These are phyloP conservation scores for Aethionema arabicum DNA, from an alignment of 345 rosid species.

Conservation along the genomic window DNA sequence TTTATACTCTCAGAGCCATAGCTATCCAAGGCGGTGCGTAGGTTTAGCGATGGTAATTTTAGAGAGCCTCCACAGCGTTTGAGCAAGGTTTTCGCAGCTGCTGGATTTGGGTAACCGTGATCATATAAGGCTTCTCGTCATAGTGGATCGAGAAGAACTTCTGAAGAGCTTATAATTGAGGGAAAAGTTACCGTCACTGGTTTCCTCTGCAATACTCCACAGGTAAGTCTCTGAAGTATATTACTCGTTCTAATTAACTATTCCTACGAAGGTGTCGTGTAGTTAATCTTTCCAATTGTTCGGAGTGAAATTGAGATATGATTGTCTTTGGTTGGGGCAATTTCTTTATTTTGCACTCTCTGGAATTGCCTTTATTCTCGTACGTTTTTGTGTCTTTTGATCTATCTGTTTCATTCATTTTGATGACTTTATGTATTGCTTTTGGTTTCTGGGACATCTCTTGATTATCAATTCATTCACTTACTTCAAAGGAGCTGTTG, in stretches of 20 bases:
- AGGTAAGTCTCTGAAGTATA: conserved; percentile 42
- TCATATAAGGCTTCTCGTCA: neutral
- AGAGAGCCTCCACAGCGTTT: conserved; percentile 75
- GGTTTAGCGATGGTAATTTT: conserved; percentile 77
- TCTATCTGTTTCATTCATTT: no score
- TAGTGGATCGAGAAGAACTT: conserved; percentile 83
- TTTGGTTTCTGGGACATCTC: no score
- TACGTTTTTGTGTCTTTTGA: no score
- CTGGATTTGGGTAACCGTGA: conserved; percentile 63
- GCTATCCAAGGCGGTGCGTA: conserved; percentile 79
- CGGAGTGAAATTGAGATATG: neutral
- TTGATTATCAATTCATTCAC: no score
- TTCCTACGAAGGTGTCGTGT: no score
- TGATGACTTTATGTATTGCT: no score
- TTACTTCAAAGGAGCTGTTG: no score
- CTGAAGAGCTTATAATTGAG: conserved; percentile 82
- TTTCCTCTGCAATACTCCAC: conserved; percentile 71
- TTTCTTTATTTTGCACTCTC: no score
- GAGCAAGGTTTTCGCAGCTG: conserved; percentile 89
- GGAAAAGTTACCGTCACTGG: conserved; percentile 94
- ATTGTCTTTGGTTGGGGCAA: no score
- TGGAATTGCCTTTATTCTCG: no score
- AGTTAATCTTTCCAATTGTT: neutral
- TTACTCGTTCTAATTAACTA: no score
- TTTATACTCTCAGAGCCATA: conserved; percentile 33